Percentiles rank a stretch among this genome's conserved stretches.
Conservation (phyloP, 73 alveolate species). For the Effrenium voratum region DNA sequence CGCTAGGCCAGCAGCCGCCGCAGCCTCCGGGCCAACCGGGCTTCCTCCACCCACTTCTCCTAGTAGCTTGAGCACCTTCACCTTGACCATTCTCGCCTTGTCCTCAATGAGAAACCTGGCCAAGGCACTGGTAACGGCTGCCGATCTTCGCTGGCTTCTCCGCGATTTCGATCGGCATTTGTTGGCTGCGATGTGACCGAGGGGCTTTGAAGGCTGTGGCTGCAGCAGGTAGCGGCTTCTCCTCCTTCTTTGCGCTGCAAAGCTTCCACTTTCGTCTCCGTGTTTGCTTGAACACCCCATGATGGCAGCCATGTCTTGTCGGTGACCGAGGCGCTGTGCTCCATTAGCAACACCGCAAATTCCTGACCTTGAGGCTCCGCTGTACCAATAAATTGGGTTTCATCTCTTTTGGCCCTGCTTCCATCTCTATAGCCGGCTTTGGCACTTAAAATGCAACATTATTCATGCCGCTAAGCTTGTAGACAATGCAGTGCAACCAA, state of each 20-base stretch:
- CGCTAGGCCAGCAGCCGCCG: too few relatives aligned
- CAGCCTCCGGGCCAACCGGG: too few relatives aligned
- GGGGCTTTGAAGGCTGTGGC: too few relatives aligned
- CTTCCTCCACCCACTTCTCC: too few relatives aligned
- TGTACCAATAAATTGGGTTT: not conserved
- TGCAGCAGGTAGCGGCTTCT: too few relatives aligned
- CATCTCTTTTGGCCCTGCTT: too few relatives aligned
- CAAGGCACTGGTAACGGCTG: not conserved
- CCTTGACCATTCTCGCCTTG: not conserved
- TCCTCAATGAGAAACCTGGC: not conserved
- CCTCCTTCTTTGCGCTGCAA: too few relatives aligned
- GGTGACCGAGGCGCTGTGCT: too few relatives aligned
- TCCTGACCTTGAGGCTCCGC: not conserved
- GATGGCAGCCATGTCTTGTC: too few relatives aligned
- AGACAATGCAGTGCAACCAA: not conserved
- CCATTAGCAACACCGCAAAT: not conserved
- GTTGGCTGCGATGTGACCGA: not conserved
- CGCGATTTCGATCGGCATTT: not conserved
- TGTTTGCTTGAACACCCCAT: too few relatives aligned
- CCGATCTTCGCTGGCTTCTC: not conserved
- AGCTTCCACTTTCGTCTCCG: too few relatives aligned
- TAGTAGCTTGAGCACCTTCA: too few relatives aligned
- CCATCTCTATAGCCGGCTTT: not conserved
- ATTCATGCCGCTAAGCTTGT: not conserved
- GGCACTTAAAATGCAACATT: not conserved